Conservation (phyloP, 2,329 filamentous ascomycete species). For the Aspergillus vadensis region DNA sequence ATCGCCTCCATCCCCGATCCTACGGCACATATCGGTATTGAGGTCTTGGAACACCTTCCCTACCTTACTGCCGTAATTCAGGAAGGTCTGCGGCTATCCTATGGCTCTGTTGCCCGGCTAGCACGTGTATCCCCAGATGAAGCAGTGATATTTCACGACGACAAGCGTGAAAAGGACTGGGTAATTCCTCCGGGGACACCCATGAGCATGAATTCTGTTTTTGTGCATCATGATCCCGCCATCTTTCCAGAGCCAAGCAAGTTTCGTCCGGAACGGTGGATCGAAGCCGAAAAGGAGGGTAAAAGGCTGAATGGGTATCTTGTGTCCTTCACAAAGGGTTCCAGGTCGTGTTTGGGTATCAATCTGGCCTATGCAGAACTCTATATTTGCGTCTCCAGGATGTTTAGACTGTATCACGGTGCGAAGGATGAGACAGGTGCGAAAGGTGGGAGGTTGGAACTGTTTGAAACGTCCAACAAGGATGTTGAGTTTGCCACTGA, state of each 20-base stretch:
- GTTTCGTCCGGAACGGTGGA: constrained; percentile 9
- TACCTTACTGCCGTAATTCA: constrained; percentile 9
- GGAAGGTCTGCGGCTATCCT: constrained; percentile 11
- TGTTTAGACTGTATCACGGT: no score
- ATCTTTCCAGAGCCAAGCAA: neutral
- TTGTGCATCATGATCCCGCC: neutral
- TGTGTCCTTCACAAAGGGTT: constrained; percentile 3
- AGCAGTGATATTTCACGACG: neutral
- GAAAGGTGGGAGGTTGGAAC: no score
- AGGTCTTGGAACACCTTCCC: constrained; percentile 4
- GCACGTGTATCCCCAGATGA: constrained; percentile 4
- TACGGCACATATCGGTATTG: neutral
- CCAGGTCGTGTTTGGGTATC: constrained; percentile 9
- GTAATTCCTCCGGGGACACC: neutral
- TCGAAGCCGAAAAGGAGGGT: neutral
- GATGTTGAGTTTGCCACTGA: no score
- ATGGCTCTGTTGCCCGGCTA: neutral
- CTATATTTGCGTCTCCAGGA: neutral
- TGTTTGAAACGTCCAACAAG: no score
- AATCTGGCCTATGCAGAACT: constrained; percentile 13
- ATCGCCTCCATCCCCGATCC: neutral
- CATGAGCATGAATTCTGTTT: constrained; percentile 1
- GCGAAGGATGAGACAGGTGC: no score
- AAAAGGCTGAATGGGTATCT: constrained; percentile 8
- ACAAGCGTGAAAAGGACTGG: neutral